phyloP scores from a whole-genome alignment of 768 basidiomycete genomes.

The Sporobolomyces phaffii region DNA sequence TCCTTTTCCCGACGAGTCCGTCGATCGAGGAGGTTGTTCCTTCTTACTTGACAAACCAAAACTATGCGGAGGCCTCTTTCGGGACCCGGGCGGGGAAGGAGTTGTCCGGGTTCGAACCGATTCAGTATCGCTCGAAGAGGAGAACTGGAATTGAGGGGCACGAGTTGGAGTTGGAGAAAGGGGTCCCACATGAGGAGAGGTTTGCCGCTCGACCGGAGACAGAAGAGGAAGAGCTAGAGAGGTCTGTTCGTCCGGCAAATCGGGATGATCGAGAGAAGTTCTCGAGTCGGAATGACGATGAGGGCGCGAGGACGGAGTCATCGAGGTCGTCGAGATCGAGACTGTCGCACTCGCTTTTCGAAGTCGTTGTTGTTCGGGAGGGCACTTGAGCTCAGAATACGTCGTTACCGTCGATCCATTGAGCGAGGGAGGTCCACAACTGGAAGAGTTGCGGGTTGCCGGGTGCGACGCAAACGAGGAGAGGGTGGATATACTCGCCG shows the following conservation, averaged over 20 bases:
- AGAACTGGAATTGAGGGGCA: not conserved
- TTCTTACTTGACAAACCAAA: not conserved
- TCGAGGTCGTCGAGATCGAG: not conserved
- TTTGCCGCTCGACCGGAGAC: not conserved
- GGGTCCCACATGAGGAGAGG: not conserved
- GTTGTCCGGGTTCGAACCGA: not conserved
- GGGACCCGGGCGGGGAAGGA: not conserved
- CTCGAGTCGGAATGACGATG: not conserved
- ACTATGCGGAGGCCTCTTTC: too few species aligned
- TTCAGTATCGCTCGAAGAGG: not conserved
- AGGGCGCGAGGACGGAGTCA: not conserved
- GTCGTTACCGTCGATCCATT: not conserved
- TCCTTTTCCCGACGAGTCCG: not conserved
- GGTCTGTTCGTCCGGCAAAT: not conserved
- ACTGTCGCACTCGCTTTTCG: constrained; percentile 11
- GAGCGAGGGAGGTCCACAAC: constrained; percentile 3
- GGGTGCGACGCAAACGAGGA: constrained; percentile 1
- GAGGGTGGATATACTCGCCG: constrained; percentile 1
- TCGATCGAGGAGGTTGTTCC: not conserved
- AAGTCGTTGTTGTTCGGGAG: not conserved
- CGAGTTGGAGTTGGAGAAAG: not conserved
- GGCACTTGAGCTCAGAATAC: not conserved
- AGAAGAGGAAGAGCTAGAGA: not conserved
- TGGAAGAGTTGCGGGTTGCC: not conserved
- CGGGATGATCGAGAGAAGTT: too few species aligned